Evolutionary conservation across 1,284 basidiomycete species (phyloP), one percentile per base, ranked within the genome.

Genomic region (Ganoderma boninense): DNA sequence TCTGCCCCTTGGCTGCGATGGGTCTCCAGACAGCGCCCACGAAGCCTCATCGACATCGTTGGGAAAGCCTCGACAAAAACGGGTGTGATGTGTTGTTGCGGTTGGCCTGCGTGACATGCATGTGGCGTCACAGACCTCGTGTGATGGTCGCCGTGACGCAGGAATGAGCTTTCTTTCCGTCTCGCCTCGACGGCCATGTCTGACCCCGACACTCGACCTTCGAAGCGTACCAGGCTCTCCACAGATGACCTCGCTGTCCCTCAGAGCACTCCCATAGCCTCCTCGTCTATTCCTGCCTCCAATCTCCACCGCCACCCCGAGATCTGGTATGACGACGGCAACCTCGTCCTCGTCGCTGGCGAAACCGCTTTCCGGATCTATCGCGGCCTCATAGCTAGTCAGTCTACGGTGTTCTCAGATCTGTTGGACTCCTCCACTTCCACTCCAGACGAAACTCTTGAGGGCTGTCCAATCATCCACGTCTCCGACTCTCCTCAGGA

Each of bases 301-400:
- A 16, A 14, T 29, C 11, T 56, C 11, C 0, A 32, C 29, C 54
- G 14, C 4, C 54, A 67, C 26, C 26, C 32, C 6, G 65, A 69
- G 23, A 66, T 65, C 63, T 73, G 72, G 72, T 60, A 66, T 54
- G 68, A 69, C 1, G 76, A 77, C 61, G 76, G 77, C 13, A 74
- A 65, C 64, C 62, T 78, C 32, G 64, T 77, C 35, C 68, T 77
- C 20, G 65, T 76, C 23, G 71, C 66, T 16, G 57, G 62, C 14
- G 20, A 52, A 2, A 64, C 44, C 1, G 72, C 63, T 3, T 77
- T 75, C 60, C 71, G 72, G 4, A 67, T 78, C 16, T 72, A 73
- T n/a, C n/a, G n/a, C n/a, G n/a, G n/a, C n/a, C n/a, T n/a, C 16
- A 71, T 78, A 7, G 72, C 74, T 1, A 35, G 38, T 4, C 71